Percentiles rank a stretch among this genome's conserved stretches.
Conservation (phyloP, 345 rosid species). For the Melaleuca alternifolia region DNA sequence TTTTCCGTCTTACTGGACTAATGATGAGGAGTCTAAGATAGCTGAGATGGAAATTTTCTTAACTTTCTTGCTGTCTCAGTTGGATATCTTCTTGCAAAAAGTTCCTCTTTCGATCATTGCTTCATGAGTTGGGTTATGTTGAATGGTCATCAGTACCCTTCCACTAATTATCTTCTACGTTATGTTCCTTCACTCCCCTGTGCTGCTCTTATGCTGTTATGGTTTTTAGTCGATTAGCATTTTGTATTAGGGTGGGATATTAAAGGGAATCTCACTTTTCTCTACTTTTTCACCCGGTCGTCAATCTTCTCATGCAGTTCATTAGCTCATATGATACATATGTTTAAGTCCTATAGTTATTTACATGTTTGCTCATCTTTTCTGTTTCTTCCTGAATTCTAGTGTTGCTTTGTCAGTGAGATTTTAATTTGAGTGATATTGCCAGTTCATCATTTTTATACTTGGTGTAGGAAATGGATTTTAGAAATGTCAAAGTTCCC, state of each 20-base stretch:
- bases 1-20: neutral
- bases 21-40: neutral
- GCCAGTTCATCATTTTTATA: neutral
- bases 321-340: neutral
- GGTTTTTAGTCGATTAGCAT: neutral
- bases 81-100: neutral
- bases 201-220: neutral
- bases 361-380: neutral
- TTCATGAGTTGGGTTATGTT: neutral
- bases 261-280: neutral
- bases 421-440: neutral
- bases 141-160: neutral
- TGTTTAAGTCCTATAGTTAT: neutral
- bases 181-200: neutral
- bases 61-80: neutral
- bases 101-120: neutral
- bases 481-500: slow-evolving; percentile 55
- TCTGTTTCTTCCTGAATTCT: neutral
- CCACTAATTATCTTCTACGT: neutral
- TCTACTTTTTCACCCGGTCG: neutral
- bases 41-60: neutral
- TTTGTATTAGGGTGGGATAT: neutral
- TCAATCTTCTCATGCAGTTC: neutral
- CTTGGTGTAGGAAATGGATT: slow-evolving; percentile 12
- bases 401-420: neutral